Conservation (phyloP, 169 alveolate species). For the Babesia bovis region DNA sequence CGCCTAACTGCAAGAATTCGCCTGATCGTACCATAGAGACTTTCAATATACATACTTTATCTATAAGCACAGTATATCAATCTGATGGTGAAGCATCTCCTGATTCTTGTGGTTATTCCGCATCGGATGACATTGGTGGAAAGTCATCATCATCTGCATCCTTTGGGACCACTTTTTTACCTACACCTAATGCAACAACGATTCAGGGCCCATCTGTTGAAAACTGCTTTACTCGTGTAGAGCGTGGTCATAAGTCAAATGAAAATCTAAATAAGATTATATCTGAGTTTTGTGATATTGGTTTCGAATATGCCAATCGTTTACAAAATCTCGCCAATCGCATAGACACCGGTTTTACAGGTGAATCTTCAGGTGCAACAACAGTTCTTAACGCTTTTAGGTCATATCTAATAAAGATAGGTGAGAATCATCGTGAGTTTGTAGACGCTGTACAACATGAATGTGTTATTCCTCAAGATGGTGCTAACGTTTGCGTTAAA, state of each 20-base stretch:
- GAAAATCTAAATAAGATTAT: slow-evolving; percentile 18
- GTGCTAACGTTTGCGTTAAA: neutral
- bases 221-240: slow-evolving; percentile 7
- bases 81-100: slow-evolving; percentile 35
- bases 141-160: slow-evolving; percentile 1
- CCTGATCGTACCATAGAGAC: neutral
- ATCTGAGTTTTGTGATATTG: slow-evolving; percentile 43
- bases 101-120: neutral
- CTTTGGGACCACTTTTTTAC: neutral
- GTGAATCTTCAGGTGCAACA: slow-evolving; percentile 31
- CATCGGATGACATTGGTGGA: neutral
- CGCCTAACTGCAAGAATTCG: slow-evolving; percentile 2
- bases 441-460: slow-evolving; percentile 55
- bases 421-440: slow-evolving; percentile 60
- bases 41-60: slow-evolving; percentile 26
- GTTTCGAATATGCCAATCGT: slow-evolving; percentile 34
- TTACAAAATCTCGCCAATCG: slow-evolving; percentile 37
- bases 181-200: neutral
- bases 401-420: slow-evolving; percentile 26
- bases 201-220: neutral
- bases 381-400: slow-evolving; percentile 10
- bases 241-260: slow-evolving; percentile 9
- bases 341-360: slow-evolving; percentile 6
- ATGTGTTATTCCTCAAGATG: slow-evolving; percentile 22
- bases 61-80: slow-evolving; percentile 62